phyloP scores from a whole-genome alignment of 176 grass and related monocot species.

The Puya raimondii region DNA sequence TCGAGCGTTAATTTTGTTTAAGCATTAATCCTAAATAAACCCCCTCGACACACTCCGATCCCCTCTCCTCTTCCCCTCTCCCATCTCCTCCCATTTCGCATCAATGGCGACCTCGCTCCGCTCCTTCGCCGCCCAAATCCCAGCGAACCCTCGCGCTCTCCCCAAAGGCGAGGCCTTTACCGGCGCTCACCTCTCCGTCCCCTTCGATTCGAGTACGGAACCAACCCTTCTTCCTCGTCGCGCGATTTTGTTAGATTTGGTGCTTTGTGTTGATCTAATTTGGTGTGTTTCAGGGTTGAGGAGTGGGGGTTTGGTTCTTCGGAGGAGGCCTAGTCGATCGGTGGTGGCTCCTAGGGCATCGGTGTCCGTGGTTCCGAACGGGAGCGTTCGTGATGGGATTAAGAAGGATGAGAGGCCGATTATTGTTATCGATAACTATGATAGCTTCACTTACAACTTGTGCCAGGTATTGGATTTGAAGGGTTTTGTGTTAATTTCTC shows the following conservation, averaged over 20 bases:
- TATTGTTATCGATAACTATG: constrained; percentile 93
- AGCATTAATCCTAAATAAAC: neutral
- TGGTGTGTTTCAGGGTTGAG: neutral
- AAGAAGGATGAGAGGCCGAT: constrained; percentile 49
- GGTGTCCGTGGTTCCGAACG: neutral
- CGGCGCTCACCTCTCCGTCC: neutral
- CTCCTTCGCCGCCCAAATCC: neutral
- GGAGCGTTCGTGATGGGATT: neutral
- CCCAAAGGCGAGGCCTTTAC: neutral
- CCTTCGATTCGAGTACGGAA: neutral
- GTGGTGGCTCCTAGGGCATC: neutral
- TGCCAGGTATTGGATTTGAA: constrained; percentile 60
- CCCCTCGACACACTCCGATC: neutral
- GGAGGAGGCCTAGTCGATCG: neutral
- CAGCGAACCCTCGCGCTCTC: neutral
- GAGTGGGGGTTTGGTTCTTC: neutral
- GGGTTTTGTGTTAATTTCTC: constrained; percentile 3
- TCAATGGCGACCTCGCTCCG: neutral
- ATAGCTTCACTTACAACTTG: constrained; percentile 94
- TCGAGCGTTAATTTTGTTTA: neutral
- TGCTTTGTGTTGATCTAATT: neutral
- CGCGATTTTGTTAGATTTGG: neutral
- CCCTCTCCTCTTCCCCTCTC: neutral
- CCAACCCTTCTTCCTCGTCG: neutral
- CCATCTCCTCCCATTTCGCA: neutral